Evolutionary conservation across 345 rosid species (phyloP).

Genomic region (Syzygium aqueum): DNA sequence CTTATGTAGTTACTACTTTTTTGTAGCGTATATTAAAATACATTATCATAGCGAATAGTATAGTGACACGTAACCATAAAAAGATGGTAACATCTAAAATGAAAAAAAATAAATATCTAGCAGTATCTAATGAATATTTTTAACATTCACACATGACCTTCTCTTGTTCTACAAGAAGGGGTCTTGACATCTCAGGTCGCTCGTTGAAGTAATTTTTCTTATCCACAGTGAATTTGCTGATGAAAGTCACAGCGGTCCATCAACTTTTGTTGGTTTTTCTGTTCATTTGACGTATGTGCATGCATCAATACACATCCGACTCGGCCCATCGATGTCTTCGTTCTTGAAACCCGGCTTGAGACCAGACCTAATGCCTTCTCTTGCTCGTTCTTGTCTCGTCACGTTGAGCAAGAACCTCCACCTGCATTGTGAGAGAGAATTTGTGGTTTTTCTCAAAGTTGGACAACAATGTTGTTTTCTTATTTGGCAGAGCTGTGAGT

Average conservation of each 20-base stretch:
- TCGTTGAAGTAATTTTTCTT: background rate
- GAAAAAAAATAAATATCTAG: background rate
- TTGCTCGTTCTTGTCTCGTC: background rate
- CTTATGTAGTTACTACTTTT: background rate
- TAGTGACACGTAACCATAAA: background rate
- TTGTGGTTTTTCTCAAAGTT: background rate
- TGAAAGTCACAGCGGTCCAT: background rate
- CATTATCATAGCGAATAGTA: background rate
- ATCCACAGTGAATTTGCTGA: background rate
- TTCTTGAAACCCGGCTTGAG: background rate
- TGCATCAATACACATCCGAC: background rate
- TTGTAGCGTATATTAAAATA: background rate
- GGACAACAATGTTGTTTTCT: background rate
- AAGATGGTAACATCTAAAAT: background rate
- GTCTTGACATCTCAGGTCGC: background rate
- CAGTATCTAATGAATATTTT: background rate
- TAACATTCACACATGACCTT: background rate
- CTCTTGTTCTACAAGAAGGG: background rate
- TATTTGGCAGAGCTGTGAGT: too few relatives aligned
- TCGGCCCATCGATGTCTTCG: background rate
- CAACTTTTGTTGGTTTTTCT: background rate
- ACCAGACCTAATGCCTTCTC: background rate
- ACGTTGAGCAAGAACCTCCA: background rate
- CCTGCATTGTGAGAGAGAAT: background rate
- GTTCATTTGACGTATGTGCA: background rate